Base-by-base conservation (phyloP, 2,329 filamentous ascomycete genomes). In the Beauveria scarabaeidicola region DNA sequence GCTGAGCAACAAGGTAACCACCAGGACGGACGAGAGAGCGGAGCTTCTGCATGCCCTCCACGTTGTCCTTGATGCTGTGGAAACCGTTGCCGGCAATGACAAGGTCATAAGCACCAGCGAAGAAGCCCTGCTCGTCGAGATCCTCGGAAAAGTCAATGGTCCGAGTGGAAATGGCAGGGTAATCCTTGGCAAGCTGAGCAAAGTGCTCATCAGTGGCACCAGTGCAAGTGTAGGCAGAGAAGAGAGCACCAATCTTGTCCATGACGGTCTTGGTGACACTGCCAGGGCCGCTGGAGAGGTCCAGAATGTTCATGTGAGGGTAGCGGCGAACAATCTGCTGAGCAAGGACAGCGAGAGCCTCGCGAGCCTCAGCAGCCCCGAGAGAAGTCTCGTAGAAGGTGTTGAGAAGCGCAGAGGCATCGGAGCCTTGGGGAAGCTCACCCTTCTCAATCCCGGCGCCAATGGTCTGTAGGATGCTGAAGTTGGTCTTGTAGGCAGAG, bases 181-280 rank as follows among this genome's bases (percentile, higher is more conserved):
- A 40, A n/a, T 48, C 43, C 43, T 55, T 51, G 38, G 61, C 40
- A 17, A 50, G 36, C n/a, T 55, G 44, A 7, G 52, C 46, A 32
- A 63, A 63, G 44, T 57, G 47, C 44, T 58, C 61, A 17, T 57
- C 40, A 13, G 61, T 59, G 25, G 57, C 53, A 17, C 46, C 55
- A n/a, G 61, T 59, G 29, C 52, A 61, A 11, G 61, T 63, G 47
- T 63, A 63, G n/a, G 61, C 60, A 17, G 54, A 43, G 51, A 51
- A 59, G 6, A 52, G 50, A 15, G 43, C 36, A 8, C 54, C 59
- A 36, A 61, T 56, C 36, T 56, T 56, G 36, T 50, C 38, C 46
- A 63, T 47, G 40, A 61, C 50, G 9, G 48, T 44, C 38, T 53
- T 59, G 41, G 59, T 59, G 10, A 53, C 44, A n/a, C 59, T 47